Evolutionary conservation across 1,284 basidiomycete genomes (phyloP).

Genomic region (Paramarasmius palmivorus): DNA sequence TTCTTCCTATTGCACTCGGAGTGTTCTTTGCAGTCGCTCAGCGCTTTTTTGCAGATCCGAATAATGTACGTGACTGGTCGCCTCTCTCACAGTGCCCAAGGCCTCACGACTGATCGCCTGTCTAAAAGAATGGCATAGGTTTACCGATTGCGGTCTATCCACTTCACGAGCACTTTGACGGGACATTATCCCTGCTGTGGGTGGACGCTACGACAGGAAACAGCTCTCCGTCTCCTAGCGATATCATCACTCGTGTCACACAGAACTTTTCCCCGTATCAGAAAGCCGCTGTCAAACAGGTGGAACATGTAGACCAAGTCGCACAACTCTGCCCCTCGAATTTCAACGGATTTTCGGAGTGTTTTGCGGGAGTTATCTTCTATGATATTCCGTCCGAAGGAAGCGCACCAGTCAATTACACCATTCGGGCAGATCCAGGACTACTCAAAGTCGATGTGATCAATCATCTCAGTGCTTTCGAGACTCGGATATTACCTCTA

Average conservation of each 20-base stretch:
- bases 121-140: conserved; percentile 67
- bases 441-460: conserved; percentile 65
- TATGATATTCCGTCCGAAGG: too few relatives aligned
- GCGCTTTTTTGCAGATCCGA: conserved; percentile 53
- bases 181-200: conserved; percentile 60
- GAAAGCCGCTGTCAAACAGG: conserved; percentile 44
- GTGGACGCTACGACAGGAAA: conserved; percentile 59
- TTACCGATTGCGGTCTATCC: conserved; percentile 49
- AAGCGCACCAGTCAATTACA: conserved; percentile 64
- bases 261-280: conserved; percentile 47
- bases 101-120: neutral
- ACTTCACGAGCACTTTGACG: conserved; percentile 52
- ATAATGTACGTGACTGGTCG: conserved; percentile 45
- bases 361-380: conserved; percentile 74
- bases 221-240: conserved; percentile 47
- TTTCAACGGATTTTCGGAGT: conserved; percentile 69
- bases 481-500: conserved; percentile 65
- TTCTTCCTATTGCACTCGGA: conserved; percentile 70
- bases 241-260: conserved; percentile 60
- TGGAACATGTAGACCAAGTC: conserved; percentile 50
- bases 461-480: conserved; percentile 71
- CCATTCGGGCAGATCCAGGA: conserved; percentile 69
- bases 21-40: conserved; percentile 68
- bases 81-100: neutral
- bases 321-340: conserved; percentile 67